Evolutionary conservation across 306 rosid genomes (phyloP), one percentile per base, ranked within the genome.

Genomic region (Prunus fruticosa): DNA sequence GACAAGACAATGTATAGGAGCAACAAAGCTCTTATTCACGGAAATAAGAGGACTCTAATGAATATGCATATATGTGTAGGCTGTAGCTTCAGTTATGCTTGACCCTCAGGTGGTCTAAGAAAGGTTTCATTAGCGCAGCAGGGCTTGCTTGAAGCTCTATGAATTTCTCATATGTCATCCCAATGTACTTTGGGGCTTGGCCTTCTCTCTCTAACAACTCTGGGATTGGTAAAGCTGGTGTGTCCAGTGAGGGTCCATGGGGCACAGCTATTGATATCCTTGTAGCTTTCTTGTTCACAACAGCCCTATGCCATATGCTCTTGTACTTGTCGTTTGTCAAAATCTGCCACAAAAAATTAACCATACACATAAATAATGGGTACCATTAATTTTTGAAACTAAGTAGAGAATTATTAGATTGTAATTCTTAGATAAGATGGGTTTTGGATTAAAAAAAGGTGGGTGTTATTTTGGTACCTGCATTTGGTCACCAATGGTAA

Each of bases 251-350:
- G 9, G 92, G 92, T 30, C 83, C 92, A 54, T 78, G 82, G 5
- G 75, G 81, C 3, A 76, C 53, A 23, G 83, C 87, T 46, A 88
- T 7, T 1, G 90, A 86, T 50, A 86, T 86, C 79, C 92, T 86
- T 2, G 87, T 84, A 18, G 85, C 86, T 73, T 72, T 82, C 64
- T 78, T 82, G 78, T 85, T 83, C 75, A 83, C 85, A 16, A 22
- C 50, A 47, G 88, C 93, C 50, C 91, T 63, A 78, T 89, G 91
- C 56, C 88, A 51, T 2, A 84, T 74, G 64, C 91, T 87, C 50
- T 72, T 87, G 84, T 87, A 89, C 77, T 82, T 87, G 3, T 88
- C 91, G 57, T 89, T 89, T 53, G 89, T 87, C 82, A 82, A 3
- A 49, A 87, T 74, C 72, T 82, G 77, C 10, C 53, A 49, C 53